These are phyloP conservation scores for Acer negundo DNA, from an alignment of 345 rosid species.

Conservation along the genomic window DNA sequence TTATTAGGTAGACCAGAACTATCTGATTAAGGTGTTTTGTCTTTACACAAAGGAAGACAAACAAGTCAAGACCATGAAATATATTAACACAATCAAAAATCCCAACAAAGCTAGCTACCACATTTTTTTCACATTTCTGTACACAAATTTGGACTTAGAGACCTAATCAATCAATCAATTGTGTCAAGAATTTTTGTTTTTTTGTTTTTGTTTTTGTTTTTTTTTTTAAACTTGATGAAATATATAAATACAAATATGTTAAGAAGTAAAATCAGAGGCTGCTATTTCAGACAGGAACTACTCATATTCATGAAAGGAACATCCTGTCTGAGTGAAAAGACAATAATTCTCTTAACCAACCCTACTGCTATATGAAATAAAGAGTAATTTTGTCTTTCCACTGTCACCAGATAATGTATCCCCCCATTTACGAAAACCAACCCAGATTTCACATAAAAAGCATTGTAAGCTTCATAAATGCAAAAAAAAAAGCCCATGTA, in stretches of 20 bases:
- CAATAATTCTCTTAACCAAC: constrained; percentile 34
- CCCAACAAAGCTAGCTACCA: background rate
- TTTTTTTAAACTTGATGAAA: too few relatives aligned
- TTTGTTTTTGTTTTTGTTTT: too few relatives aligned
- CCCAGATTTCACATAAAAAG: constrained; percentile 5
- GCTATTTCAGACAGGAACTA: background rate
- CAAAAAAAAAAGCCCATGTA: constrained; percentile 9
- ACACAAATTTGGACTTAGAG: background rate
- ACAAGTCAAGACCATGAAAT: constrained; percentile 20
- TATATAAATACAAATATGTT: background rate
- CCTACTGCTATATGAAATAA: constrained; percentile 24
- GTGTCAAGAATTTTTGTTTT: background rate
- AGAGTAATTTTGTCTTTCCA: constrained; percentile 29
- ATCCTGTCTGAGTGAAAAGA: constrained; percentile 31
- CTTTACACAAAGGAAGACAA: background rate
- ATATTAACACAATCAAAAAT: background rate
- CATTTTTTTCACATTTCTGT: background rate
- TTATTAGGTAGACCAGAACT: too few relatives aligned
- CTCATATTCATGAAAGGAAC: constrained; percentile 17
- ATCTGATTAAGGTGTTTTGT: background rate
- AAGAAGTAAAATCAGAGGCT: constrained; percentile 1
- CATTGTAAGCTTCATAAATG: constrained; percentile 22
- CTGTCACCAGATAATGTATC: constrained; percentile 15
- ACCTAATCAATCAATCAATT: background rate
- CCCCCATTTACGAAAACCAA: constrained; percentile 30